Evolutionary conservation across 2,329 filamentous ascomycete species (phyloP), one percentile per base, ranked within the genome.

Genomic region (Claviceps pusilla): DNA sequence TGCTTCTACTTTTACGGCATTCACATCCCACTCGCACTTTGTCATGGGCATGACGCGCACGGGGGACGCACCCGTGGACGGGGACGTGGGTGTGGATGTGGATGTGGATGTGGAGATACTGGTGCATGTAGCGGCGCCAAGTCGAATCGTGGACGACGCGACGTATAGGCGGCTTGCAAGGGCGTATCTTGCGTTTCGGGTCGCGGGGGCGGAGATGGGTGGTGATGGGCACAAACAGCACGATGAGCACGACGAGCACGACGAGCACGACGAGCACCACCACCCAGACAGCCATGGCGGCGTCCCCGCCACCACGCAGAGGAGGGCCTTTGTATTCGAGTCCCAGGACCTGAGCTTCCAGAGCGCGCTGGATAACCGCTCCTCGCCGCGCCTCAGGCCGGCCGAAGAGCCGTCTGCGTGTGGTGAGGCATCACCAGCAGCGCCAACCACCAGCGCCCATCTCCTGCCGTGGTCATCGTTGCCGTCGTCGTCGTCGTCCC

Each of bases 41-140:
- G 7, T 31, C 29, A 24, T 24, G 24, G 42, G 33, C 29, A 68
- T 68, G 66, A 58, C 61, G 56, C 46, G 62, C 24, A 19, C 19
- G 19, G 1, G 1, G 1, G 19, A 19, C 19, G 19, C 19, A 19
- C 19, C 19, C 19, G 19, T 19, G 19, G 19, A 19, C 19, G 9
- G 31, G 31, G 31, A 9, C 5, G 14, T 14, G 5, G 16, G 11
- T 3, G 35, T 10, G 14, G 37, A 39, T 4, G 37, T 10, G 10
- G 48, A 24, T n/a, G 48, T 56, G 19, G 66, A 73, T 56, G 68
- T 72, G 52, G 77, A 82, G 65, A 76, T 81, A 48, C 69, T 82
- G 48, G 72, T 80, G 51, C 78, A 82, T 62, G 71, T 78, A 54
- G 65, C 73, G 11, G 78, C 78, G 35, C 75, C 77, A 7, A 73